Evolutionary conservation across 2,329 filamentous ascomycete species (phyloP).

Genomic region (Sporothrix inflata): DNA sequence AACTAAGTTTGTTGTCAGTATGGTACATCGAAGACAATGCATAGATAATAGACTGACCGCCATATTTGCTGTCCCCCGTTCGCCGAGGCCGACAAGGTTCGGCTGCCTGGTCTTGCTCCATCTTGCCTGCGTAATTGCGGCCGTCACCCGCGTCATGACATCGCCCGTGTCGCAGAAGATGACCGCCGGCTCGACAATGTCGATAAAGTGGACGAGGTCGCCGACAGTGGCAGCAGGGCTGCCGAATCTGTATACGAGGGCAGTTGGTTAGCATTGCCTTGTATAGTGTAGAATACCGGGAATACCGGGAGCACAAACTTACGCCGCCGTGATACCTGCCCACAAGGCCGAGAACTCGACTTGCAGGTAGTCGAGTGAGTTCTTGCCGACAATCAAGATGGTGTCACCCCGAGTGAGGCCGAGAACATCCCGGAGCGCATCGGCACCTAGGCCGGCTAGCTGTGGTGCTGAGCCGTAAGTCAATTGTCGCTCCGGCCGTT

Average conservation of each 20-base stretch:
- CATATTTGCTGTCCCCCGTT: not conserved
- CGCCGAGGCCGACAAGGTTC: not conserved
- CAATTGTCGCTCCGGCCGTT: not conserved
- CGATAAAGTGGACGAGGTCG: conserved; percentile 21
- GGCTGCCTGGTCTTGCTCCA: not conserved
- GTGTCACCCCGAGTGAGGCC: not conserved
- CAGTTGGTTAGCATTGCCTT: not conserved
- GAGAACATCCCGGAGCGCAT: not conserved
- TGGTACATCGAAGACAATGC: no score
- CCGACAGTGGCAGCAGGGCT: not conserved
- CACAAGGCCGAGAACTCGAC: conserved; percentile 19
- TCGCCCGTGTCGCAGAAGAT: conserved; percentile 18
- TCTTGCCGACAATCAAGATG: conserved; percentile 24
- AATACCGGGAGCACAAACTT: no score
- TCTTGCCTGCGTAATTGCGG: not conserved
- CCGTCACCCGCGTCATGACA: not conserved
- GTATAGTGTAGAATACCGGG: no score
- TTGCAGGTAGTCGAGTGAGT: conserved; percentile 18
- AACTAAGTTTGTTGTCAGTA: not conserved
- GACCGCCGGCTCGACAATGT: conserved; percentile 8
- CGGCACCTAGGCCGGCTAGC: conserved; percentile 16
- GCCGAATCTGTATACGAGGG: not conserved
- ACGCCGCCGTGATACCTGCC: conserved; percentile 20
- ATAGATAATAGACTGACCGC: conserved; percentile 10
- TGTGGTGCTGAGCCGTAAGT: not conserved